Evolutionary conservation across 208 protist species (phyloP).

Genomic region (Leptomonas seymouri): DNA sequence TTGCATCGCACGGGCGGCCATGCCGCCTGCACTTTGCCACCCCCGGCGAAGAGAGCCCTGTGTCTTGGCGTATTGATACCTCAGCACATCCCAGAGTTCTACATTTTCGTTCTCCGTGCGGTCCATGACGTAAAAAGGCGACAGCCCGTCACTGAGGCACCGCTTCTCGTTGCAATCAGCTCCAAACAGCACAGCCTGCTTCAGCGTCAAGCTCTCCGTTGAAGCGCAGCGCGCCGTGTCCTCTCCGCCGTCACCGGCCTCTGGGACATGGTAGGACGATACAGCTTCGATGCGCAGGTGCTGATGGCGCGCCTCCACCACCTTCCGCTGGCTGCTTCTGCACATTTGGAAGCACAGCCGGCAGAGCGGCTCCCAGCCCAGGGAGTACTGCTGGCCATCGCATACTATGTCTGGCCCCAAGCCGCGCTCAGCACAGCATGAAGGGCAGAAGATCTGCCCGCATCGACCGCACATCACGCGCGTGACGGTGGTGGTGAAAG

Average conservation of each 20-base stretch:
- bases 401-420: conserved; percentile 45
- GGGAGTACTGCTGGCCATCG: conserved; percentile 37
- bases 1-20: conserved; percentile 16
- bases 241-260: conserved; percentile 10
- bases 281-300: conserved; percentile 19
- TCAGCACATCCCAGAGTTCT: conserved; percentile 22
- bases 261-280: not conserved
- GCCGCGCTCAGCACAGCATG: conserved; percentile 56
- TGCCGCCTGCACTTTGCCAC: conserved; percentile 29
- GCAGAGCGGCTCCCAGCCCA: conserved; percentile 73
- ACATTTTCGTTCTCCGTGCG: conserved; percentile 17
- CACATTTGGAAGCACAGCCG: conserved; percentile 53
- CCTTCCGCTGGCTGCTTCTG: conserved; percentile 25
- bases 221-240: conserved; percentile 5
- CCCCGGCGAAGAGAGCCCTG: conserved; percentile 21
- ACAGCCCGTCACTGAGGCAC: conserved; percentile 31
- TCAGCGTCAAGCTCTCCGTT: conserved; percentile 22
- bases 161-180: conserved; percentile 25
- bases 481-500: conserved; percentile 45
- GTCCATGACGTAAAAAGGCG: conserved; percentile 34
- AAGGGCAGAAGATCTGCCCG: conserved; percentile 73
- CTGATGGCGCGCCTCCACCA: conserved; percentile 24
- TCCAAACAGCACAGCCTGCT: conserved; percentile 36
- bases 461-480: conserved; percentile 71
- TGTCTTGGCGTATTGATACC: conserved; percentile 28